A percentile compares a stretch with the other conserved stretches of the same genome.
Conservation (phyloP, 257 asterid species). For the Gentiana macrophylla region DNA sequence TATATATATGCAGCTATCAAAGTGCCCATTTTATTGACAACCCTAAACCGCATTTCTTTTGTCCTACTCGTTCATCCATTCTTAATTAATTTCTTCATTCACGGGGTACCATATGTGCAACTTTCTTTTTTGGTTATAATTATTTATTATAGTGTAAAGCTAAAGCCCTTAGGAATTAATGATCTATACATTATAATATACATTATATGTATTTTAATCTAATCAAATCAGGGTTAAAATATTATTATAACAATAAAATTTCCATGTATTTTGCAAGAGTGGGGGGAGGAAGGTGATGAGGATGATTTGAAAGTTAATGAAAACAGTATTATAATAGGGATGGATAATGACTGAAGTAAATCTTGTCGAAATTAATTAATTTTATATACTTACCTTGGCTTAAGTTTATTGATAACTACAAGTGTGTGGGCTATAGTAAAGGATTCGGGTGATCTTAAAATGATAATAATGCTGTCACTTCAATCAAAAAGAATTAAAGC, state of each 20-base stretch:
- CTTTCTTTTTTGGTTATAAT: background rate
- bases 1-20: too few relatives aligned
- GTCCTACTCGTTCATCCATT: conserved; percentile 46
- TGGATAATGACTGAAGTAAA: conserved; percentile 29
- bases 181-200: background rate
- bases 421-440: conserved; percentile 35
- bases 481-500: conserved; percentile 53
- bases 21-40: conserved; percentile 35
- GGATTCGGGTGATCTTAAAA: conserved; percentile 64
- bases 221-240: background rate
- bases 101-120: conserved; percentile 14
- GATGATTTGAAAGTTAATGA: conserved; percentile 54
- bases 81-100: conserved; percentile 20
- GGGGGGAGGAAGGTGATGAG: conserved; percentile 46
- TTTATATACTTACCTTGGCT: conserved; percentile 33
- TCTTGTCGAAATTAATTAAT: conserved; percentile 29
- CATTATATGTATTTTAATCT: background rate
- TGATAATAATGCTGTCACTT: conserved; percentile 53
- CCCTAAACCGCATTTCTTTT: conserved; percentile 46
- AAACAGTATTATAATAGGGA: conserved; percentile 26
- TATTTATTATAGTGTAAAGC: too few relatives aligned
- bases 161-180: too few relatives aligned
- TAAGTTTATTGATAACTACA: conserved; percentile 43
- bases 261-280: conserved; percentile 65
- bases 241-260: background rate